Evolutionary conservation across 176 grass and related monocot species (phyloP).

Genomic region (Carex kokanica): DNA sequence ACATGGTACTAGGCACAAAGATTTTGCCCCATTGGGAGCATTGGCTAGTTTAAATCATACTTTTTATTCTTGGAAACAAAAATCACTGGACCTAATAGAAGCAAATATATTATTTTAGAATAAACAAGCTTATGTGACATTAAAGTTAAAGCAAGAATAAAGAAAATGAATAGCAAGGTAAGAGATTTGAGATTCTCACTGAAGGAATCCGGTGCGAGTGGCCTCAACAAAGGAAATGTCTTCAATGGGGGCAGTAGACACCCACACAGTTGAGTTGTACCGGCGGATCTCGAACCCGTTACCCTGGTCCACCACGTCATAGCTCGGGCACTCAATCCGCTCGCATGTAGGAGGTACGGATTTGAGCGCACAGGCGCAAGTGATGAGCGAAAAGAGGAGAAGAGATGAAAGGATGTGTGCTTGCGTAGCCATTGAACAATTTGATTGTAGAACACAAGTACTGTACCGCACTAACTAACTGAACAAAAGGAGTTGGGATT

Average conservation of each 20-base stretch:
- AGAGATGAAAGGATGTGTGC: constrained; percentile 13
- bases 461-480: background rate
- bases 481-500: constrained; percentile 1
- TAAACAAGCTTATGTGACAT: background rate
- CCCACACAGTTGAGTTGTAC: constrained; percentile 66
- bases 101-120: background rate
- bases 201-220: constrained; percentile 71
- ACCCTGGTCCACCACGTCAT: constrained; percentile 74
- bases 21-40: background rate
- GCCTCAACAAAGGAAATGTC: constrained; percentile 89
- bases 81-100: background rate
- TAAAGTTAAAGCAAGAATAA: background rate
- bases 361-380: background rate
- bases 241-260: constrained; percentile 65
- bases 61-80: background rate
- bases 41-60: background rate
- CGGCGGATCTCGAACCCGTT: constrained; percentile 92
- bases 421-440: constrained; percentile 32
- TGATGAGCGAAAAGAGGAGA: background rate
- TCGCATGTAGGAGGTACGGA: constrained; percentile 65
- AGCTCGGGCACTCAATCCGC: constrained; percentile 93
- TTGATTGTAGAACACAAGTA: background rate
- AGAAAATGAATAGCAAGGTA: background rate
- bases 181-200: constrained; percentile 32
- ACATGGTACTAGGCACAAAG: background rate